These are phyloP conservation scores for Aspergillus viridinutans DNA, from an alignment of 2,329 filamentous ascomycete species.

Conservation along the genomic window DNA sequence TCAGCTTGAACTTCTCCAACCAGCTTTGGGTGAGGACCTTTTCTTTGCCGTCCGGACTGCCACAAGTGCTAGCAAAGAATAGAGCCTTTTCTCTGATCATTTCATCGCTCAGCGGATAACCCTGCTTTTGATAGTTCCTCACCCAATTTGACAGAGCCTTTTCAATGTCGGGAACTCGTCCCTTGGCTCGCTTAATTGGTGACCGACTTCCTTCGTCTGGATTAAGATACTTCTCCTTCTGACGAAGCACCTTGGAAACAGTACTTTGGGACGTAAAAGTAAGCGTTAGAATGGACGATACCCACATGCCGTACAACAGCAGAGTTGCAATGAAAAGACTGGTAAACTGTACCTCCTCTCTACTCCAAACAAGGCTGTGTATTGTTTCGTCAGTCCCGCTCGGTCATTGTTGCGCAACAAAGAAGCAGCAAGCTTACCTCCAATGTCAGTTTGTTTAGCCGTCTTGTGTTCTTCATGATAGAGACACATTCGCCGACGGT, in stretches of 20 bases:
- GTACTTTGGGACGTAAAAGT: constrained; percentile 58
- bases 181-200: constrained; percentile 75
- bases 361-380: constrained; percentile 78
- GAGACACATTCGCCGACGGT: constrained; percentile 87
- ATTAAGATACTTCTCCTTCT: constrained; percentile 91
- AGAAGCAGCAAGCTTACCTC: constrained; percentile 53
- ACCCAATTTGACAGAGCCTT: constrained; percentile 85
- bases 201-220: constrained; percentile 74
- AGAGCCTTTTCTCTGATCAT: constrained; percentile 79
- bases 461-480: constrained; percentile 87
- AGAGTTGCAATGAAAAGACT: neutral
- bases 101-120: constrained; percentile 69
- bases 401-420: neutral
- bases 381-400: constrained; percentile 14
- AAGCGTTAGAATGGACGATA: constrained; percentile 9
- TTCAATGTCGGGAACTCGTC: constrained; percentile 86
- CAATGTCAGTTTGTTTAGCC: constrained; percentile 94
- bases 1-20: constrained; percentile 95
- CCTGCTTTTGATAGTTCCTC: constrained; percentile 72
- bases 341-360: constrained; percentile 74
- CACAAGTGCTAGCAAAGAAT: constrained; percentile 72
- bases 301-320: constrained; percentile 4
- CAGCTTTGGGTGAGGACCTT: constrained; percentile 71
- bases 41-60: constrained; percentile 65
- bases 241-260: constrained; percentile 93